Conservation (phyloP, 2,329 filamentous ascomycete genomes). For the Fonsecaea erecta region DNA sequence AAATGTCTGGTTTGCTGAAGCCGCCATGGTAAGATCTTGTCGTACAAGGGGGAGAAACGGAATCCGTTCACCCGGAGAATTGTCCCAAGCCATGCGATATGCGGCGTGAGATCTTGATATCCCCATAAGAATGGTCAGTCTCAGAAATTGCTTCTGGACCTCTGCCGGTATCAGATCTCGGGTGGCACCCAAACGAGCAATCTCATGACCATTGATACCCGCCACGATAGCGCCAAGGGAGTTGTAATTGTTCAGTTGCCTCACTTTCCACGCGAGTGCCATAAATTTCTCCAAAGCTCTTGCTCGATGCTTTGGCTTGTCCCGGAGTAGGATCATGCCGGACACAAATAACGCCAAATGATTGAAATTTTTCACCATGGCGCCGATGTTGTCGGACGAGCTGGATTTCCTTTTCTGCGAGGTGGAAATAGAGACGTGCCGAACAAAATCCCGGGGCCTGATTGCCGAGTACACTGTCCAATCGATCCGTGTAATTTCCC, state of each 20-base stretch:
- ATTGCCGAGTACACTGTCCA: conserved; percentile 99
- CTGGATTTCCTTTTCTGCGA: conserved; percentile 62
- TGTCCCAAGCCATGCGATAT: conserved; percentile 97
- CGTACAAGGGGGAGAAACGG: conserved; percentile 90
- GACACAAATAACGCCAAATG: conserved; percentile 81
- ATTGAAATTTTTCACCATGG: conserved; percentile 93
- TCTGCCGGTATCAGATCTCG: conserved; percentile 72
- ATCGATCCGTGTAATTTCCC: conserved; percentile 92
- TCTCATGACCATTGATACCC: conserved; percentile 84
- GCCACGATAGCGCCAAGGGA: conserved; percentile 91
- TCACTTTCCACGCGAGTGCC: conserved; percentile 80
- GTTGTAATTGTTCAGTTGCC: conserved; percentile 96
- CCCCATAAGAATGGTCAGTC: conserved; percentile 88
- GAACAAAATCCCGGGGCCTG: conserved; percentile 86
- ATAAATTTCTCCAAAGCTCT: conserved; percentile 95
- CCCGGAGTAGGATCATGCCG: conserved; percentile 82
- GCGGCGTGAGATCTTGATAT: conserved; percentile 90
- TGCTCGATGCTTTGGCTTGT: conserved; percentile 94
- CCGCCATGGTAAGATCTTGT: conserved; percentile 86
- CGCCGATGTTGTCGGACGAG: conserved; percentile 78
- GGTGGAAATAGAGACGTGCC: conserved; percentile 78
- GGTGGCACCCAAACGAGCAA: conserved; percentile 82
- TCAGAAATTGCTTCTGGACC: conserved; percentile 81
- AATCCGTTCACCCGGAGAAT: conserved; percentile 85
- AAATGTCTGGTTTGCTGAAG: conserved; percentile 90